Evolutionary conservation across 2,329 filamentous ascomycete genomes (phyloP).

Genomic region (Aspergillus jensenii): DNA sequence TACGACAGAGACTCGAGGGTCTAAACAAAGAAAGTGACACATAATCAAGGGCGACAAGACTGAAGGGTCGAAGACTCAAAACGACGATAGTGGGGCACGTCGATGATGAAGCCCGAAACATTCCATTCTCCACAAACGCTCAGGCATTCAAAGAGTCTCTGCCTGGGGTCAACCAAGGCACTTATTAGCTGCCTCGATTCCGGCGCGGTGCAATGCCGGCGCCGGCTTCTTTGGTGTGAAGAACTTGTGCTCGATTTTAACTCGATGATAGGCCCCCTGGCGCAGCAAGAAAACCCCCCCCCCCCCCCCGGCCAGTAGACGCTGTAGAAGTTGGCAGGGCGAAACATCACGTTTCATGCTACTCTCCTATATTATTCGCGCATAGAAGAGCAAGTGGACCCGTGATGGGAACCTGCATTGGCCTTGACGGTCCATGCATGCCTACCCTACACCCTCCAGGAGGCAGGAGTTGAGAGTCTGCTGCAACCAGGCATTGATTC

Average conservation of each 20-base stretch:
- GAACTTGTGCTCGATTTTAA: not conserved
- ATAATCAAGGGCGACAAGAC: conserved; percentile 2
- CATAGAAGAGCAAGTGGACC: not conserved
- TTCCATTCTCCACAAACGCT: not conserved
- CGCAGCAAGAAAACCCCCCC: no score
- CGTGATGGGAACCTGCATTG: not conserved
- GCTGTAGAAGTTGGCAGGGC: not conserved
- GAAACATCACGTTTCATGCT: not conserved
- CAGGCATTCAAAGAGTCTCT: not conserved
- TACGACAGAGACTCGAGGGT: not conserved
- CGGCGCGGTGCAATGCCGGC: not conserved
- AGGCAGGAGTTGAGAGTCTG: no score
- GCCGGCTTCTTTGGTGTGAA: not conserved
- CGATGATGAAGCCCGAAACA: conserved; percentile 7
- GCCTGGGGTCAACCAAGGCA: not conserved
- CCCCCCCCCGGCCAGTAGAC: no score
- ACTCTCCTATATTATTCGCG: not conserved
- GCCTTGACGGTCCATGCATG: not conserved
- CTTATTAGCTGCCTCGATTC: not conserved
- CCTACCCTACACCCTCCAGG: not conserved
- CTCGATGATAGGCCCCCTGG: not conserved
- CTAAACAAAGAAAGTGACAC: conserved; percentile 6
- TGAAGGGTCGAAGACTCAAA: not conserved
- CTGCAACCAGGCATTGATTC: no score
- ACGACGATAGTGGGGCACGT: conserved; percentile 3